Evolutionary conservation across 176 grass and related monocot genomes (phyloP).

Genomic region (Zea luxurians): DNA sequence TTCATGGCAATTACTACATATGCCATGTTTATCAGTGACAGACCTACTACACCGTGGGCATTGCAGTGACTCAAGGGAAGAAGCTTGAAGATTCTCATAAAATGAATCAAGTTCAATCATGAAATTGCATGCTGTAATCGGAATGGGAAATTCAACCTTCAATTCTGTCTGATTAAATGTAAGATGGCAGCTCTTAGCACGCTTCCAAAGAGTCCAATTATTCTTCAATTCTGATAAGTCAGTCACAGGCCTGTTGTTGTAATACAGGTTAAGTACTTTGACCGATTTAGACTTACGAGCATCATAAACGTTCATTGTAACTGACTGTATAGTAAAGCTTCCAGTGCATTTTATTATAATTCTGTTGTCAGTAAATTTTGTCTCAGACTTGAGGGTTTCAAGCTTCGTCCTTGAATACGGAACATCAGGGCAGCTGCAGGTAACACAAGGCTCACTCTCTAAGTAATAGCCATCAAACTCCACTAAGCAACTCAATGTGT

Average conservation of each 20-base stretch:
- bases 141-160: conserved; percentile 95
- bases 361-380: conserved; percentile 95
- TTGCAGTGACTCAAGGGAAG: conserved; percentile 96
- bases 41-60: conserved; percentile 94
- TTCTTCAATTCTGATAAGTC: conserved; percentile 97
- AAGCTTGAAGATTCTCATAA: conserved; percentile 98
- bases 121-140: conserved; percentile 96
- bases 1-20: conserved; percentile 97
- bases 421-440: conserved; percentile 96
- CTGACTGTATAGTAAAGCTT: conserved; percentile 92
- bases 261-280: conserved; percentile 94
- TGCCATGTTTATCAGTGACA: conserved; percentile 96
- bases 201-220: conserved; percentile 98
- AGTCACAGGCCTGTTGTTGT: conserved; percentile 81
- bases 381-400: conserved; percentile 95
- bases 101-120: conserved; percentile 99
- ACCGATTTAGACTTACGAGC: conserved; percentile 94
- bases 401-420: conserved; percentile 91
- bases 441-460: conserved; percentile 97
- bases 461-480: conserved; percentile 98
- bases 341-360: conserved; percentile 98
- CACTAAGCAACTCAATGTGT: conserved; percentile 79
- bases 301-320: conserved; percentile 99
- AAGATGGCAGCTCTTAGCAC: conserved; percentile 95
- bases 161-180: conserved; percentile 85